phyloP scores from a whole-genome alignment of 2,329 filamentous ascomycete species.

The Sclerotinia sclerotiorum region DNA sequence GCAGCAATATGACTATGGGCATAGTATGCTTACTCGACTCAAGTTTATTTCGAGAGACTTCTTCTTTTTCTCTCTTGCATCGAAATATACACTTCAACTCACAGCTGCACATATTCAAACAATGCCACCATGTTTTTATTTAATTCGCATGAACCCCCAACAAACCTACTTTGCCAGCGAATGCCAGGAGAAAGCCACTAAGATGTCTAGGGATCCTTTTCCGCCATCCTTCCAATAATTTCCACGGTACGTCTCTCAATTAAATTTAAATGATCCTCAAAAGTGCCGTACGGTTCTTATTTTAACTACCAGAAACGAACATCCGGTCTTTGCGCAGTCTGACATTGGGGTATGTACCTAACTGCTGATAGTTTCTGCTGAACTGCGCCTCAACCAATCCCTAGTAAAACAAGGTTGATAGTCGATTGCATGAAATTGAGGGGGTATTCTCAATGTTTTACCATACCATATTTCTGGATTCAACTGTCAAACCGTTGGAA shows the following conservation, averaged over 20 bases:
- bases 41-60: not conserved
- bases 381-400: conserved; percentile 12
- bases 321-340: conserved; percentile 17
- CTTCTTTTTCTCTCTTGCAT: not conserved
- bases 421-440: conserved; percentile 6
- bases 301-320: conserved; percentile 14
- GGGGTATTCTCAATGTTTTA: not conserved
- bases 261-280: not conserved
- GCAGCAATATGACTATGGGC: not conserved
- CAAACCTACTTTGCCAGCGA: not conserved
- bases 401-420: not conserved
- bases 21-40: conserved; percentile 7
- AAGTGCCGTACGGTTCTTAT: conserved; percentile 6
- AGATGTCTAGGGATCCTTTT: not conserved
- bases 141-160: not conserved
- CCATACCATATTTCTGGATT: not conserved
- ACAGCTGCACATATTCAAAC: not conserved
- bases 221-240: not conserved
- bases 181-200: not conserved
- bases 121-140: not conserved
- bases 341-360: conserved; percentile 2
- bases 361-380: not conserved
- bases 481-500: not conserved
- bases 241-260: not conserved
- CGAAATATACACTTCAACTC: not conserved